These are phyloP conservation scores for Lecanosticta acicola DNA, from an alignment of 2,329 filamentous ascomycete genomes.

Conservation along the genomic window DNA sequence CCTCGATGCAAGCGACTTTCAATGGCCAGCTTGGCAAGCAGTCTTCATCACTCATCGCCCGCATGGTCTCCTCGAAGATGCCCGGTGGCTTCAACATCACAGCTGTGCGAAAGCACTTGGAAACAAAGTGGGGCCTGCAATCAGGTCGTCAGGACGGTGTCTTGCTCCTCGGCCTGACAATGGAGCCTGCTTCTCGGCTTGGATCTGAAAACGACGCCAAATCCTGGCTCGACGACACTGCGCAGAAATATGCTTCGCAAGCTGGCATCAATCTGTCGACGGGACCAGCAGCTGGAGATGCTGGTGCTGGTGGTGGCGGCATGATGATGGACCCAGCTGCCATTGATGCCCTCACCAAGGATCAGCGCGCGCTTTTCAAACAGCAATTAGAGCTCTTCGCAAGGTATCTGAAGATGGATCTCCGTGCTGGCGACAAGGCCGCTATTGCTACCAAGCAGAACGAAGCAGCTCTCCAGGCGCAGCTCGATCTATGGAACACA, in stretches of 20 bases:
- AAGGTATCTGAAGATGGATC: slow-evolving; percentile 93
- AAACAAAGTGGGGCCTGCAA: slow-evolving; percentile 85
- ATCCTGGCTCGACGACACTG: slow-evolving; percentile 78
- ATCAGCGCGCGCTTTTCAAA: slow-evolving; percentile 93
- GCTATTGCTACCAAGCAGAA: slow-evolving; percentile 79
- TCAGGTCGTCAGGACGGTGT: slow-evolving; percentile 86
- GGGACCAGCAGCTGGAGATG: slow-evolving; percentile 63
- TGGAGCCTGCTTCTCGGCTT: slow-evolving; percentile 83
- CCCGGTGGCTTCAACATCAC: slow-evolving; percentile 99
- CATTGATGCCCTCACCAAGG: slow-evolving; percentile 93
- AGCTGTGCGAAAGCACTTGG: slow-evolving; percentile 86
- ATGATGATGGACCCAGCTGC: slow-evolving; percentile 99
- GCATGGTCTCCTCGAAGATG: slow-evolving; percentile 98
- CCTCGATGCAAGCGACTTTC: slow-evolving; percentile 96
- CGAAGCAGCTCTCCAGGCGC: slow-evolving; percentile 79
- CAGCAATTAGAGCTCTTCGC: slow-evolving; percentile 94
- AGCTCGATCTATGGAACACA: slow-evolving; percentile 88
- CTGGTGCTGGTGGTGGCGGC: slow-evolving; percentile 65
- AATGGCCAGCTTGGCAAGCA: slow-evolving; percentile 97
- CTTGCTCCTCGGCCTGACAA: slow-evolving; percentile 80
- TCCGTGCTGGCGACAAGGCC: slow-evolving; percentile 93
- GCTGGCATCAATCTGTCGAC: slow-evolving; percentile 80
- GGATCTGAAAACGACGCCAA: slow-evolving; percentile 89
- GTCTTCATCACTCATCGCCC: slow-evolving; percentile 84
- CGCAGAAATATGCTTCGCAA: slow-evolving; percentile 81